Conservation (phyloP, 495 filamentous ascomycete genomes). For the Penicillium flavigenum region DNA sequence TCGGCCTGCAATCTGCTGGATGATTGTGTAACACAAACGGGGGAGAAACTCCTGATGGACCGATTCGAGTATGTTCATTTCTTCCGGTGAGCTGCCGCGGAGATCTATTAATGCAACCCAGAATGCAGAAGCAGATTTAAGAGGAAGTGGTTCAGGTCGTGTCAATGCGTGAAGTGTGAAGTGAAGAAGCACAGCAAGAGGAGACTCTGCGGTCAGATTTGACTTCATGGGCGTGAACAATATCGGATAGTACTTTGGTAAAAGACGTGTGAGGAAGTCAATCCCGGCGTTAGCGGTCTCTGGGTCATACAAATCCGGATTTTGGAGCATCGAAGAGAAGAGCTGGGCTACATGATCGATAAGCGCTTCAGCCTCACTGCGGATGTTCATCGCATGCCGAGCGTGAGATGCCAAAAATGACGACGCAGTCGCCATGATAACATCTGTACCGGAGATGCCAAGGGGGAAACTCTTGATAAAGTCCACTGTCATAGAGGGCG, state of each 20-base stretch:
- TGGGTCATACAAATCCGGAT: constrained; percentile 57
- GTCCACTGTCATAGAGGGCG: constrained; percentile 62
- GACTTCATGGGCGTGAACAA: constrained; percentile 38
- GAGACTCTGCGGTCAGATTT: constrained; percentile 13
- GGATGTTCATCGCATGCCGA: constrained; percentile 55
- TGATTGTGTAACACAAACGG: constrained; percentile 55
- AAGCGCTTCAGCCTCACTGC: constrained; percentile 52
- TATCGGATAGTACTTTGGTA: constrained; percentile 58
- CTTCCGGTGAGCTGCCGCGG: constrained; percentile 37
- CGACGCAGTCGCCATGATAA: constrained; percentile 74
- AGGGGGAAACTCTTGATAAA: constrained; percentile 65
- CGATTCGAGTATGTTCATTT: constrained; percentile 49
- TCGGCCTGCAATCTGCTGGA: constrained; percentile 70
- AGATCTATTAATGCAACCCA: constrained; percentile 63
- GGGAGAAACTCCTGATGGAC: constrained; percentile 61
- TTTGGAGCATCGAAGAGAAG: constrained; percentile 61
- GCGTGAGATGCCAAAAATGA: constrained; percentile 63
- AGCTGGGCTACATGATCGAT: constrained; percentile 65
- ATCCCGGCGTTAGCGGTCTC: constrained; percentile 78
- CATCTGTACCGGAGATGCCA: constrained; percentile 66
- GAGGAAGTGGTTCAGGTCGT: constrained; percentile 74
- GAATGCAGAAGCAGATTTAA: constrained; percentile 74
- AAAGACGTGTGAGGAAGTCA: constrained; percentile 64
- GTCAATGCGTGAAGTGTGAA: constrained; percentile 73
- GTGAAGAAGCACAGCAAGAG: constrained; percentile 67